Evolutionary conservation across 1,284 basidiomycete genomes (phyloP), one percentile per base, ranked within the genome.

Genomic region (Cryptococcus sp.): DNA sequence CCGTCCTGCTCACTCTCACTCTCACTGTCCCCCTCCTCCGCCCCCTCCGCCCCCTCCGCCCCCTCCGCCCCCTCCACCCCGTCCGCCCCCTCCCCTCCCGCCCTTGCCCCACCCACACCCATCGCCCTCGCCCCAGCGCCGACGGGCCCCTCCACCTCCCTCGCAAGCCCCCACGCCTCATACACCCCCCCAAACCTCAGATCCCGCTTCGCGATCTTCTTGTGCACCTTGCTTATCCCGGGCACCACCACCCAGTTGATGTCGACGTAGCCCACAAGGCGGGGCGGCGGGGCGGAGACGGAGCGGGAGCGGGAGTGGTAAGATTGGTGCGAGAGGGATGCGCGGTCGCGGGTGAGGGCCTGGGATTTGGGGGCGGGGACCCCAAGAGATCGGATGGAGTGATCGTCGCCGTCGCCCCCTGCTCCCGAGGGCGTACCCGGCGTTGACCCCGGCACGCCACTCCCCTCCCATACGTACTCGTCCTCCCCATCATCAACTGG

Each of bases 101-200:
- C 51, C 35, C 38, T 15, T 48, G 28, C 53, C 20, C 47, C 53
- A 20, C 50, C 36, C 38, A 52, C 24, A 21, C 36, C 20, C 50
- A 52, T 47, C 33, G 48, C 47, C 37, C 57, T 55, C 46, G 45
- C 47, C 28, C 38, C 52, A 53, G 56, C 50, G n/a, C 28, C 28
- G 4, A 33, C 28, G 4, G 5, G 28, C 15, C 21, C 38, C 33
- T 65, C 62, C 1, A 66, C 50, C 33, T 71, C 69, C 33, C 59
- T 56, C 12, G 60, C 64, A 16, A 61, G 57, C 51, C 75, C 74
- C 76, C 76, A 78, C 0, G 72, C 73, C 50, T 75, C 69, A 59
- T 74, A 78, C 2, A 75, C 72, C 28, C 66, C 59, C 36, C 51
- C 59, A 52, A 77, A 69, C 43, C 71, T 60, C 57, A 70, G 45